These are phyloP conservation scores for Macrocybe gigantea DNA, from an alignment of 768 basidiomycete species.

Conservation along the genomic window DNA sequence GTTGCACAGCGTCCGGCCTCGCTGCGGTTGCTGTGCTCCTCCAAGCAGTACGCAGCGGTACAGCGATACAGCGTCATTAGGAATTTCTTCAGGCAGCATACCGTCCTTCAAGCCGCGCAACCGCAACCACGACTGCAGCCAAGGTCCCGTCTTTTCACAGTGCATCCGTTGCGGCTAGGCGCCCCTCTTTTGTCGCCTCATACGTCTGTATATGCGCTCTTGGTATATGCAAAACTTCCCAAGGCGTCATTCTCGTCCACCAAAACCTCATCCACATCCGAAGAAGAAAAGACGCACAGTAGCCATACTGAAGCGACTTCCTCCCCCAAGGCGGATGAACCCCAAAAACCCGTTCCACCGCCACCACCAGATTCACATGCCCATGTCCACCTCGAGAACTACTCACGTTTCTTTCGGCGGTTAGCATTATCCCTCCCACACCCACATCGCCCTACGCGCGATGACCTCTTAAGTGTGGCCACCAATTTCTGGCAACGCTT, in stretches of 20 bases:
- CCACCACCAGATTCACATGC: not conserved
- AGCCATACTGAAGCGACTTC: not conserved
- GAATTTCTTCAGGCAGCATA: constrained; percentile 44
- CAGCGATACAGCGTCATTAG: constrained; percentile 59
- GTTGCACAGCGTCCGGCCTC: constrained; percentile 6
- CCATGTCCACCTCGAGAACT: constrained; percentile 48
- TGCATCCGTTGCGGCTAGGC: too few species aligned
- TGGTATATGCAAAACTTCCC: too few species aligned
- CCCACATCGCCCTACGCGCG: constrained; percentile 74
- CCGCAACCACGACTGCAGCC: too few species aligned
- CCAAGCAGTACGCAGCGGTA: constrained; percentile 14
- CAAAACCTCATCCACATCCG: not conserved
- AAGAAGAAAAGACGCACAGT: not conserved
- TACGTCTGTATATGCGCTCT: too few species aligned
- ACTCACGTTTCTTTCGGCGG: constrained; percentile 76
- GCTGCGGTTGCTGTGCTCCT: too few species aligned
- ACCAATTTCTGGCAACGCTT: constrained; percentile 88
- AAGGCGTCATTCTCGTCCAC: too few species aligned
- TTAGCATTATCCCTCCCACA: constrained; percentile 75
- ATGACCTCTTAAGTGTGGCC: constrained; percentile 83
- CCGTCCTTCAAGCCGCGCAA: too few species aligned
- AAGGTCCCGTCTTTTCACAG: too few species aligned
- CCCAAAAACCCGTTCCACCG: constrained; percentile 1
- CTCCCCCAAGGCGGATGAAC: not conserved
- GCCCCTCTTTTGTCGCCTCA: too few species aligned